Evolutionary conservation across 2,329 filamentous ascomycete genomes (phyloP).

Genomic region (Annulohypoxylon truncatum): DNA sequence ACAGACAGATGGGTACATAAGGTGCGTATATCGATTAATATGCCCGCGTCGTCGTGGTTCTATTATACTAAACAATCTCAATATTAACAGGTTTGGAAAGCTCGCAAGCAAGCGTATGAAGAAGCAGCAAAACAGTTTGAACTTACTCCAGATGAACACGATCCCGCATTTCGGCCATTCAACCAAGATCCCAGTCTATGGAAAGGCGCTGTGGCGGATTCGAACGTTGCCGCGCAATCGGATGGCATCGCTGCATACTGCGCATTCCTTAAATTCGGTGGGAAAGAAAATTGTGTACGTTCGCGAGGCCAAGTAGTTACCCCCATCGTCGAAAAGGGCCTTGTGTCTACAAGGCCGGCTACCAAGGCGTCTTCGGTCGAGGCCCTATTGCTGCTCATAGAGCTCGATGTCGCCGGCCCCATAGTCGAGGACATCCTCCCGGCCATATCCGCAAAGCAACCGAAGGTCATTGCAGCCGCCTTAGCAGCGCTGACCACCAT

Average conservation of each 20-base stretch:
- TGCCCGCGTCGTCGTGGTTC: background rate
- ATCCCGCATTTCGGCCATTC: constrained; percentile 89
- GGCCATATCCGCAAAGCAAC: constrained; percentile 54
- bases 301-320: constrained; percentile 80
- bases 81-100: constrained; percentile 83
- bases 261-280: constrained; percentile 91
- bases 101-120: constrained; percentile 94
- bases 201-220: constrained; percentile 93
- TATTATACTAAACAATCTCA: constrained; percentile 17
- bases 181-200: constrained; percentile 84
- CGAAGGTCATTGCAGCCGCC: constrained; percentile 52
- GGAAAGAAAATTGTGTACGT: constrained; percentile 80
- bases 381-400: constrained; percentile 87
- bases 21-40: constrained; percentile 55
- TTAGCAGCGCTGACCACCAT: constrained; percentile 78
- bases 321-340: constrained; percentile 89
- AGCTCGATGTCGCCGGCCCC: constrained; percentile 86
- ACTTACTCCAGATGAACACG: constrained; percentile 83
- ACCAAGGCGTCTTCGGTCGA: constrained; percentile 90
- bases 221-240: constrained; percentile 96
- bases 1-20: constrained; percentile 87
- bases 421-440: constrained; percentile 90
- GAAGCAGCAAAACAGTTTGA: constrained; percentile 90
- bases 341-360: constrained; percentile 86
- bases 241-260: constrained; percentile 90